Evolutionary conservation across 2,329 filamentous ascomycete species (phyloP), one percentile per base, ranked within the genome.

Genomic region (Ophiosphaerella narmari): DNA sequence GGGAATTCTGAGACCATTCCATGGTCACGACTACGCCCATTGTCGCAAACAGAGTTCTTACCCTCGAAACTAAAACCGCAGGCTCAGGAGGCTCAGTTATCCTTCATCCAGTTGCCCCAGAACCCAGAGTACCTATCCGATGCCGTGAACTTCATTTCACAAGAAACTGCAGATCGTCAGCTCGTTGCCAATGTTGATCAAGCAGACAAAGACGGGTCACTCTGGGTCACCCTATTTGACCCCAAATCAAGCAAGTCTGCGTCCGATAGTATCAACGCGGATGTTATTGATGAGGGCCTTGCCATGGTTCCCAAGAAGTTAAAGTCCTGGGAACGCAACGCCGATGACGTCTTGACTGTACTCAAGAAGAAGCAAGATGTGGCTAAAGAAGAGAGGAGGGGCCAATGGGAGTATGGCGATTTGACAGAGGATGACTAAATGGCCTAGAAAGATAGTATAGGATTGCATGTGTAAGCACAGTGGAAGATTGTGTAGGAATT

Each of bases 371-470:
- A 88, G 43, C 88, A 96, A 79, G 80, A 82, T 32, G 81, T 87
- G 73, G 93, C 93, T 4, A 96, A 95, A 83, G 79, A 83, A 47
- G 86, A 86, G 49, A 85, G 91, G 55, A 80, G 86, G 60, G 94
- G 94, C 37, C 94, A 96, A 83, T 99, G 93, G 92, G 94, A 99
- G 82, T 99, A 97, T 75, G 94, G 94, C 62, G 94, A 97, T 73
- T 82, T 96, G 68, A 96, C 91, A 12, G 92, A 96, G 60, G 71
- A 72, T 51, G 56, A 66, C 41, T 63, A 63, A 47, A 56, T 55
- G 54, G 18, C 18, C 18, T 21, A 21, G 18, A 21, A 21, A 21
- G 4, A 21, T 21, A 5, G 18, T 21, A 4, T 21, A 21, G 18
- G 18, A 21, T 52, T 60, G 7, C 50, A 49, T 21, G 50, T 54